Base-by-base conservation (phyloP, 768 basidiomycete species). In the Kwoniella sp. region DNA sequence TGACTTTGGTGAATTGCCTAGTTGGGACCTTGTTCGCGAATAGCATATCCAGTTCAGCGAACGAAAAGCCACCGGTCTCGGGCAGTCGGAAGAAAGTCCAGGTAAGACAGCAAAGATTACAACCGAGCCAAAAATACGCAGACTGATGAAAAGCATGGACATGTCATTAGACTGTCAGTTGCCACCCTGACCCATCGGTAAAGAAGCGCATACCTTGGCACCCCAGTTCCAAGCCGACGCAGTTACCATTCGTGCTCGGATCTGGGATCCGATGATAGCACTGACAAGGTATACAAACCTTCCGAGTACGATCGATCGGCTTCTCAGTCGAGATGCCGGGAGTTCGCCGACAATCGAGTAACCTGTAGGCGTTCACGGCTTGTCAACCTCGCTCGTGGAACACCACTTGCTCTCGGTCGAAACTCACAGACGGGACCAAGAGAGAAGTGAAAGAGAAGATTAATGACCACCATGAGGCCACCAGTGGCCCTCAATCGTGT, bases 1-100 rank as follows among this genome's bases (percentile, higher is more conserved):
- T 55, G 53, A 65, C 58, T 10, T 50, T 62, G 13, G 64, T 63
- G 60, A 74, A 78, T 58, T 70, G 66, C 40, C 76, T 37, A 0
- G 76, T 68, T 2, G 74, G 60, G 1, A 74, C 59, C 19, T 60
- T 58, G 25, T 69, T 66, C 10, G 63, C 68, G 59, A 78, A 78
- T 22, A 78, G 47, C 21, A 74, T 60, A 40, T 78, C 76, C 30
- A 78, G 60, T 29, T 78, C 74, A 8, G 64, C 65, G 59, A 65
- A 74, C 1, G 59, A 50, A 29, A 56, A 57, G 15, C 65, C 64
- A 24, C 58, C 58, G 10, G 68, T 58, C 48, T 72, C 70, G 26
- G 70, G 70, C 6, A 66, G 51, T 47, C 70, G 44, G 65, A 72
- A 72, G 60, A 61, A 69, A n/a, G 63, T 51, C 68, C 68, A 72